Base-by-base conservation (phyloP, 495 filamentous ascomycete genomes). In the Pyrenula aspistea region DNA sequence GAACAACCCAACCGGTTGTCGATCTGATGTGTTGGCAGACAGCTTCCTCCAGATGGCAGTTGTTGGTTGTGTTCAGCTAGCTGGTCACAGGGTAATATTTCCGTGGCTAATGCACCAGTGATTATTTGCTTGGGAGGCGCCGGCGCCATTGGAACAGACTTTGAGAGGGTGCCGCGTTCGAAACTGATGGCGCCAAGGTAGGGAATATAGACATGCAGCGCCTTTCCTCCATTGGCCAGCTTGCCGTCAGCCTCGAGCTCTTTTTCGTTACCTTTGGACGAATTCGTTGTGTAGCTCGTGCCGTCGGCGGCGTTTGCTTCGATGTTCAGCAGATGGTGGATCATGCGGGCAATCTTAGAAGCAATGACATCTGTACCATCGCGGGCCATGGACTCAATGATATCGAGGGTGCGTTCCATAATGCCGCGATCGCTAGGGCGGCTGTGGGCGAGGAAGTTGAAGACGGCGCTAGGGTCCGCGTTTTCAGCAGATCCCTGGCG, bases 381-480 rank as follows among this genome's bases (percentile, higher is more conserved):
- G 1, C 55, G 22, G 24, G 61, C 60, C 21, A 67, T 64, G 2
- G 57, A 55, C 24, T 72, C 65, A 58, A 77, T 67, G 36, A 63
- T 63, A n/a, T 67, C 67, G 1, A 73, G 61, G 2, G 67, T 62
- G 19, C 65, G 65, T 57, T 80, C 73, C 55, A 77, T 65, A 15
- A 73, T 61, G 2, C 66, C 73, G n/a, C 73, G 68, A 53, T 78
- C 73, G 51, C 67, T 65, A 0, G 60, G 62, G 1, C 73, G 69
- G 51, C 71, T 71, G 53, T 78, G 71, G 1, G 60, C 65, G 12
- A 78, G 64, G 22, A 65, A 54, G 51, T 69, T 63, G 24, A 65
- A 59, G n/a, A 58, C 56, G 22, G 51, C 54, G n/a, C 22, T 19
- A 23, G 50, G 12, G 11, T 62, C 51, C 12, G 15, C 25, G 24